Evolutionary conservation across 768 basidiomycete genomes (phyloP), one percentile per base, ranked within the genome.

Genomic region (Cystobasidium tubakii): DNA sequence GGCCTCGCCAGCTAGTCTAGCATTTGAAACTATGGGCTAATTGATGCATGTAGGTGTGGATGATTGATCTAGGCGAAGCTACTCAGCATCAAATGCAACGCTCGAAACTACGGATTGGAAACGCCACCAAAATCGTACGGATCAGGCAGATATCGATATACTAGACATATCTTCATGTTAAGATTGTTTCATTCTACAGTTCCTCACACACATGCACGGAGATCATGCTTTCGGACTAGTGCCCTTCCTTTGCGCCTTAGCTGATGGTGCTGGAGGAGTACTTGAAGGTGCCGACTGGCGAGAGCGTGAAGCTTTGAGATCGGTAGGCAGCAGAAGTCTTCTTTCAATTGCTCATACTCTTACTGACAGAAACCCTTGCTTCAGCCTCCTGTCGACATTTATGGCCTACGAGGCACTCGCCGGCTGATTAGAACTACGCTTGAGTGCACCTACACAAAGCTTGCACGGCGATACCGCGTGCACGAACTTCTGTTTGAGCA

Each of bases 151-250:
- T 54, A 39, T 39, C 7, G 15, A 39, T 39, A 6, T 15, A 39
- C 39, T 39, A 39, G 39, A n/a, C n/a, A n/a, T n/a, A n/a, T n/a
- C n/a, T n/a, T n/a, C n/a, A n/a, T n/a, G n/a, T 15, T 39, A 15
- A 39, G 39, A 6, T 6, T 39, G 15, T 6, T 39, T 39, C 39
- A 60, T 27, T 34, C 17, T 29, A 34, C 36, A 71, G 69, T 91
- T 92, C 80, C 84, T 92, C 65, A 92, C 91, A 0, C 91, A 92
- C 77, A 87, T 91, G 86, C 91, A 92, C 78, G 86, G 91, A 88
- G 88, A 90, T 80, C 90, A 92, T 80, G 84, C 86, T 55, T 87
- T 89, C 85, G 90, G 89, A 6, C 83, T 90, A 55, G 83, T 88
- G 23, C 87, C 88, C 3, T 82, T 91, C 53, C 82, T 91, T 66